A percentile compares a stretch with the other conserved stretches of the same genome.
Conservation (phyloP, 257 asterid genomes). For the Solanum pimpinellifolium region DNA sequence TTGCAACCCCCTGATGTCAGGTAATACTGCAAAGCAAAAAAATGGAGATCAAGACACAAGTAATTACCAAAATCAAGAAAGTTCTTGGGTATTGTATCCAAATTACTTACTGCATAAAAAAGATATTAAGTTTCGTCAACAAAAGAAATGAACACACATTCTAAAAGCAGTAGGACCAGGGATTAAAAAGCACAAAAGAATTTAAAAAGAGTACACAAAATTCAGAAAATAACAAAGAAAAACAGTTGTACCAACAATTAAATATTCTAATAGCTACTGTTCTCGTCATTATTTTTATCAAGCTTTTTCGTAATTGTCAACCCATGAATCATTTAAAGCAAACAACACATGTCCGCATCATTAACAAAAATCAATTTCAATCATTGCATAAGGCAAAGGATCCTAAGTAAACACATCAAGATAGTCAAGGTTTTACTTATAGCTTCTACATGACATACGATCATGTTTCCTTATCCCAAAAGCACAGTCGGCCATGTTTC, state of each 20-base stretch:
- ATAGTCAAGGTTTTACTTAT: not conserved
- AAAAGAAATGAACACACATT: not conserved
- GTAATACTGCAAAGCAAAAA: constrained; percentile 24
- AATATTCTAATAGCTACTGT: not conserved
- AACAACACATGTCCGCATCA: not conserved
- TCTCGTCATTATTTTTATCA: not conserved
- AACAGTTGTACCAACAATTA: not conserved
- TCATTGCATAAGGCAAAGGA: not conserved
- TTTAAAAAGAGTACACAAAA: not conserved
- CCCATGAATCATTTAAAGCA: not conserved
- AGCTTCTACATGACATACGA: not conserved
- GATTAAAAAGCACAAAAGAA: not conserved
- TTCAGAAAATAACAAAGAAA: not conserved
- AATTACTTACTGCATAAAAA: not conserved
- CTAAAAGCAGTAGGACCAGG: not conserved
- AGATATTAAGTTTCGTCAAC: not conserved
- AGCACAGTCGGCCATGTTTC: not conserved
- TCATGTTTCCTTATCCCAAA: not conserved
- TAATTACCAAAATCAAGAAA: not conserved
- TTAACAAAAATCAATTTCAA: not conserved
- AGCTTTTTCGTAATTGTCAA: not conserved
- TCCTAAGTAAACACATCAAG: not conserved
- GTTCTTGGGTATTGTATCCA: not conserved
- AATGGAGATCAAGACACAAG: not conserved
- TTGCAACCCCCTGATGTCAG: constrained; percentile 35